Conservation (phyloP, 2,329 filamentous ascomycete genomes). For the Colletotrichum sansevieriae region DNA sequence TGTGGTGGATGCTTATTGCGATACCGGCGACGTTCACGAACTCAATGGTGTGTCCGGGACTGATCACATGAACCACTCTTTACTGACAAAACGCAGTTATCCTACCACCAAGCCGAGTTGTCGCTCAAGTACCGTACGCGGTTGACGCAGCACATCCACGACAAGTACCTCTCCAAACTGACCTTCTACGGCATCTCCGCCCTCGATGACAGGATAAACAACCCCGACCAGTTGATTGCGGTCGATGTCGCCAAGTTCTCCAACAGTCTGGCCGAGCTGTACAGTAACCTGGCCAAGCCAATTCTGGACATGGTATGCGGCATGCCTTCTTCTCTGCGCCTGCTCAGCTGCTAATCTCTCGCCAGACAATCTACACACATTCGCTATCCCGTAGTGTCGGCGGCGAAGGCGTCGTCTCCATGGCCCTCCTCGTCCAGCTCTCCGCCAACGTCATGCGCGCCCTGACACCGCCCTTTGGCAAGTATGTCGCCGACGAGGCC, state of each 20-base stretch:
- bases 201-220: constrained; percentile 97
- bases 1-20: constrained; percentile 99
- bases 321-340: neutral
- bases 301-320: constrained; percentile 84
- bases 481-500: constrained; percentile 97
- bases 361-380: constrained; percentile 88
- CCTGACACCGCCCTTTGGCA: constrained; percentile 94
- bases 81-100: constrained; percentile 70
- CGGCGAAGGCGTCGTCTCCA: constrained; percentile 93
- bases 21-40: constrained; percentile 98
- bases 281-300: constrained; percentile 96
- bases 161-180: constrained; percentile 96
- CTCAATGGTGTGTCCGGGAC: constrained; percentile 80
- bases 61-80: neutral
- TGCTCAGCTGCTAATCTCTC: neutral
- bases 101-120: constrained; percentile 96
- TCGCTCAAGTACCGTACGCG: constrained; percentile 93
- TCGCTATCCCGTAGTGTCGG: constrained; percentile 95
- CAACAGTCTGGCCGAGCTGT: constrained; percentile 92
- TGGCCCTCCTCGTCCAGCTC: constrained; percentile 93
- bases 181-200: constrained; percentile 98
- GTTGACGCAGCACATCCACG: constrained; percentile 94
- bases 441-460: constrained; percentile 94
- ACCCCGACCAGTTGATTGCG: constrained; percentile 96
- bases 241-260: constrained; percentile 98